These are phyloP conservation scores for Penicillium sp. DNA, from an alignment of 2,329 filamentous ascomycete species.

Conservation along the genomic window DNA sequence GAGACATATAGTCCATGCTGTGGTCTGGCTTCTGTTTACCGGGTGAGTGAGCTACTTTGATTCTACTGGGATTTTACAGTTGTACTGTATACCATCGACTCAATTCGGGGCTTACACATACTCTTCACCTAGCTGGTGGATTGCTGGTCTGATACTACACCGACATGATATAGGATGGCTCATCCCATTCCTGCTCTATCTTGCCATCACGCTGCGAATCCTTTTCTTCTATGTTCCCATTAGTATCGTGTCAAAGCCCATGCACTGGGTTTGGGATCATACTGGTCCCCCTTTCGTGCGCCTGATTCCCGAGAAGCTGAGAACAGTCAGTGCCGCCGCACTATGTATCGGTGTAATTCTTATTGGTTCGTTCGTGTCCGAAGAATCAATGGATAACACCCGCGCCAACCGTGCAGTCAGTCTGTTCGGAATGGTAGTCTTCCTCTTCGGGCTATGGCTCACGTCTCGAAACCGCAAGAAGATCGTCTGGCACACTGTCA, in stretches of 20 bases:
- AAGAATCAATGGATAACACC: conserved; percentile 71
- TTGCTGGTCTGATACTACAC: conserved; percentile 70
- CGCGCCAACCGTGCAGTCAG: conserved; percentile 76
- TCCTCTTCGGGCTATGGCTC: conserved; percentile 63
- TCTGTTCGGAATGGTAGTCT: conserved; percentile 71
- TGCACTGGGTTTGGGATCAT: conserved; percentile 65
- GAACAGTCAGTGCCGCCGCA: conserved; percentile 60
- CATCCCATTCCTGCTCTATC: conserved; percentile 77
- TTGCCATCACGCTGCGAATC: conserved; percentile 69
- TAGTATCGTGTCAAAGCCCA: conserved; percentile 62
- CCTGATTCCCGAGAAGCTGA: conserved; percentile 64
- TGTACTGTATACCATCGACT: not conserved
- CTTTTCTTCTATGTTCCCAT: conserved; percentile 71
- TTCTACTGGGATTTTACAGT: not conserved
- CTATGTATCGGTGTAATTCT: conserved; percentile 69
- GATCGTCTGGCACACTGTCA: conserved; percentile 70
- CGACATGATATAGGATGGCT: conserved; percentile 74
- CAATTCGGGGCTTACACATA: conserved; percentile 13
- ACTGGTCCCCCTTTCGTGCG: conserved; percentile 59
- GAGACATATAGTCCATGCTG: conserved; percentile 44
- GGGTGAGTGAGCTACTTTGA: conserved; percentile 43
- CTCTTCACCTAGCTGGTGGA: conserved; percentile 63
- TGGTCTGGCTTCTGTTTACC: conserved; percentile 52
- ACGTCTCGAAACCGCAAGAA: conserved; percentile 68
- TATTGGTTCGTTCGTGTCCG: conserved; percentile 72